phyloP scores from a whole-genome alignment of 2,329 filamentous ascomycete species.

The Pseudopithomyces chartarum region DNA sequence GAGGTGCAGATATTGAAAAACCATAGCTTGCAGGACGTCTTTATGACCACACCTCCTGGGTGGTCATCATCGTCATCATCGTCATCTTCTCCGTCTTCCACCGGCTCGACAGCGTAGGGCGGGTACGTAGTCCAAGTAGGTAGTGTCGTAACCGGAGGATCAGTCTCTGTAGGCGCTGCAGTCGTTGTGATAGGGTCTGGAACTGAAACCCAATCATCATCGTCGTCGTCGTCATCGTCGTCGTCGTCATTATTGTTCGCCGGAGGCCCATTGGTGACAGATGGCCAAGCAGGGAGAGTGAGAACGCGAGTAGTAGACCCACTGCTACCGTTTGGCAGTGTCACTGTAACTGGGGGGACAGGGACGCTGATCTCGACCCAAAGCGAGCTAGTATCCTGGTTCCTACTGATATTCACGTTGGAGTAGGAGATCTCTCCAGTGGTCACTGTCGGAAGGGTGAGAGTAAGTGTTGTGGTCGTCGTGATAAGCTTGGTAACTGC shows the following conservation, averaged over 20 bases:
- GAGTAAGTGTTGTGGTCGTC: slow-evolving; percentile 3
- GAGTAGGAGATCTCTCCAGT: neutral
- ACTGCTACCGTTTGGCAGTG: neutral
- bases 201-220: neutral
- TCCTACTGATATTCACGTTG: slow-evolving; percentile 2
- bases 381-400: neutral
- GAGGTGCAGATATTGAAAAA: slow-evolving; percentile 2
- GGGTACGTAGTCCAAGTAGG: slow-evolving; percentile 2
- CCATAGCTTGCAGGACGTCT: slow-evolving; percentile 4
- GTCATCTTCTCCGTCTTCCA: neutral
- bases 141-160: slow-evolving; percentile 2
- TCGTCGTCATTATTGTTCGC: neutral
- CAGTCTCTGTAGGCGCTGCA: slow-evolving; percentile 1
- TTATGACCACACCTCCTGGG: neutral
- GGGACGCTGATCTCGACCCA: slow-evolving; percentile 2
- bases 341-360: slow-evolving; percentile 3
- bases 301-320: slow-evolving; percentile 3
- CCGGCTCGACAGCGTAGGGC: neutral
- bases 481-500: neutral
- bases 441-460: slow-evolving; percentile 1
- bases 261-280: neutral
- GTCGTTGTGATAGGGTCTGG: slow-evolving; percentile 4
- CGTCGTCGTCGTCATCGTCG: neutral
- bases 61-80: slow-evolving; percentile 1
- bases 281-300: slow-evolving; percentile 1